Base-by-base conservation (phyloP, 1,139 yeast genomes). In the Taphrina populina region DNA sequence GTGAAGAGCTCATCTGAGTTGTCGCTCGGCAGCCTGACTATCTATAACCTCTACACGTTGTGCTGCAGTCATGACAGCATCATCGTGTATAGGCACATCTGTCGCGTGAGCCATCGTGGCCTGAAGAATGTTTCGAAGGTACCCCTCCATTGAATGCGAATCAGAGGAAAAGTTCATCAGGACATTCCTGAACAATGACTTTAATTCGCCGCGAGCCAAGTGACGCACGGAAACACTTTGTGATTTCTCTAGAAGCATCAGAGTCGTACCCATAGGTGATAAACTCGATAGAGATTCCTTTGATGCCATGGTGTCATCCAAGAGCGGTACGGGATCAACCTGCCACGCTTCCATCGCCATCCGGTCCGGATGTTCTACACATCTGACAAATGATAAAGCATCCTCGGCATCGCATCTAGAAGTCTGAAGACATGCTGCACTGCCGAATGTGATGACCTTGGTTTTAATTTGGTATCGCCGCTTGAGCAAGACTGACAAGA, bases 271-370 rank as follows among this genome's bases (percentile, higher is more conserved):
- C 36, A 43, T 30, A n/a, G n/a, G n/a, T n/a, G n/a, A n/a, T n/a
- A n/a, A n/a, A n/a, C n/a, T n/a, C n/a, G n/a, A n/a, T n/a, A n/a
- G n/a, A n/a, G n/a, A n/a, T 7, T 7, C 17, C 36, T 33, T 7
- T n/a, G 36, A 33, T 10, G 32, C 26, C 4, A 43, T 3, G 11
- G 47, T 37, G 35, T 49, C 54, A 33, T 37, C 54, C 30, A 30
- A 29, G 24, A 49, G 36, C 2, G 54, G 54, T 10, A 49, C 54
- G 32, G 54, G 54, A 34, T 49, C 54, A 20, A 49, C 27, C 17
- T 41, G 54, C 54, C 54, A 49, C 2, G 15, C 15, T 6, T 11
- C 13, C 3, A n/a, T 1, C 4, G 5, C 15, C 8, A 13, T 2
- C 19, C 10, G 2, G 15, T 11, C 24, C 2, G 11, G 21, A 3